Evolutionary conservation across 164 flowering plant genomes (phyloP).

Genomic region (Stephania yunnanensis): DNA sequence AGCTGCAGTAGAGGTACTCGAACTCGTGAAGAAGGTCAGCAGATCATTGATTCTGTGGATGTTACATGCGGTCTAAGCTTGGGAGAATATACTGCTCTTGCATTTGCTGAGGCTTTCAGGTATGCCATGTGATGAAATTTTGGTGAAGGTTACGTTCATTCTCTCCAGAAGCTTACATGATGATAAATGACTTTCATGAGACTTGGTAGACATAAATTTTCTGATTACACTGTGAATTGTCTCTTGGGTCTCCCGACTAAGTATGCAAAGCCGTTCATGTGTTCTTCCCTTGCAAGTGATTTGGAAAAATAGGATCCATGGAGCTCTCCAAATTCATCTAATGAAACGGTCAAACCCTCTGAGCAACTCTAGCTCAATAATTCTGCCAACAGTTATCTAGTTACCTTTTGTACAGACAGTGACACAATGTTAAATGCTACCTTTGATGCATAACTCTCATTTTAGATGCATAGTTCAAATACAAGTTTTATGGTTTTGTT

Average conservation of each 20-base stretch:
- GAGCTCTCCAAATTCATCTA: neutral
- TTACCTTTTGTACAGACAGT: neutral
- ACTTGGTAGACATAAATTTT: neutral
- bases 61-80: conserved; percentile 98
- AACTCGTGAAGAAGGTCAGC: conserved; percentile 90
- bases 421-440: neutral
- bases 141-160: neutral
- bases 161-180: neutral
- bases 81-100: conserved; percentile 98
- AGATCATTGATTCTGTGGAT: conserved; percentile 89
- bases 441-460: neutral
- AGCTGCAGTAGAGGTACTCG: conserved; percentile 95
- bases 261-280: neutral
- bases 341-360: neutral
- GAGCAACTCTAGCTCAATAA: neutral
- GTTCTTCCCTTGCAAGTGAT: neutral
- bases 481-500: neutral
- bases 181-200: neutral
- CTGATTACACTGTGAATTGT: neutral
- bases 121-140: conserved; percentile 17
- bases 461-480: neutral
- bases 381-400: neutral
- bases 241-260: neutral
- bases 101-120: conserved; percentile 99
- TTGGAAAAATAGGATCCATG: neutral